Percentiles rank a stretch among this genome's conserved stretches.
Evolutionary conservation across 2,329 filamentous ascomycete species (phyloP).

Genomic region (Coniochaeta pulveracea): DNA sequence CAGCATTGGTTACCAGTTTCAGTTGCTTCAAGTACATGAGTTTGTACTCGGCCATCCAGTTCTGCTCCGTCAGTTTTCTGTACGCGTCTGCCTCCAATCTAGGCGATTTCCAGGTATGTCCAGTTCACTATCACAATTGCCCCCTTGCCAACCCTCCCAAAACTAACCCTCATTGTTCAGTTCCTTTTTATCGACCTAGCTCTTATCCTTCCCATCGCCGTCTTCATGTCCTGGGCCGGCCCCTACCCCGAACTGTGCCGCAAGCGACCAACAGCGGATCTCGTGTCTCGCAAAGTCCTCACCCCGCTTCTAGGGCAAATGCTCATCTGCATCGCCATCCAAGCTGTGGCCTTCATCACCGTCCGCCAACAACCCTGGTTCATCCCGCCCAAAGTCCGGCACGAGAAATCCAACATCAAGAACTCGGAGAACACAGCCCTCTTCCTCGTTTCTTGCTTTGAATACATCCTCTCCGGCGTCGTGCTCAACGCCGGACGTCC

Average conservation of each 20-base stretch:
- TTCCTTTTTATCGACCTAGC: conserved; percentile 92
- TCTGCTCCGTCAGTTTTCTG: conserved; percentile 91
- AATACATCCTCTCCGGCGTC: conserved; percentile 85
- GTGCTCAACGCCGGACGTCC: conserved; percentile 86
- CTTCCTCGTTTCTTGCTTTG: conserved; percentile 84
- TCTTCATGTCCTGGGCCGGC: conserved; percentile 98
- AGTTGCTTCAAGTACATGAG: conserved; percentile 99
- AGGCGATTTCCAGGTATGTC: conserved; percentile 74
- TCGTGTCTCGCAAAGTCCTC: conserved; percentile 87
- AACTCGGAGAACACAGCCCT: conserved; percentile 92
- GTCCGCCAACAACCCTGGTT: conserved; percentile 81
- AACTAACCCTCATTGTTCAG: too few species aligned
- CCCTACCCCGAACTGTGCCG: conserved; percentile 65
- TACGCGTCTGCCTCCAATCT: conserved; percentile 91
- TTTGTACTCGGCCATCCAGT: conserved; percentile 97
- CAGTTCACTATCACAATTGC: not conserved
- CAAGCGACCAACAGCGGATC: conserved; percentile 82
- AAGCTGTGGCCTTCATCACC: conserved; percentile 60
- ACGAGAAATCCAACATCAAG: conserved; percentile 70
- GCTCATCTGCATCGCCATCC: conserved; percentile 63
- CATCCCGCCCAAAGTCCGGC: conserved; percentile 65
- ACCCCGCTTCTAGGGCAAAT: conserved; percentile 87
- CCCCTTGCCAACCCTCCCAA: conserved; percentile 6
- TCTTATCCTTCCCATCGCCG: conserved; percentile 88
- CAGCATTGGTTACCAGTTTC: conserved; percentile 94